These are phyloP conservation scores for Cryptococcus hybrid DNA, from an alignment of 1,284 basidiomycete genomes.

Conservation along the genomic window DNA sequence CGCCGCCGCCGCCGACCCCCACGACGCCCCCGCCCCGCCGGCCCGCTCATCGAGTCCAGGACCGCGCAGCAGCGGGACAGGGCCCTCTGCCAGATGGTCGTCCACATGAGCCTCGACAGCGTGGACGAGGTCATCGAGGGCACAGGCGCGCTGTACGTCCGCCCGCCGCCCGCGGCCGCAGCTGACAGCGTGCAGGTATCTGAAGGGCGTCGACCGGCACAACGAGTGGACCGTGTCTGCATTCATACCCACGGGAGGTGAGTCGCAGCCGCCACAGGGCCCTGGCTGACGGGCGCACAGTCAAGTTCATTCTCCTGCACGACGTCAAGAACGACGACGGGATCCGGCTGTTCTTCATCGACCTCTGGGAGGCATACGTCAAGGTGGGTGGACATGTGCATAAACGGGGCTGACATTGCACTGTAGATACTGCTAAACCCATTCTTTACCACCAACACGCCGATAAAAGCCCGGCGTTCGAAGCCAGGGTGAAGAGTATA, in stretches of 20 bases:
- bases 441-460: conserved; percentile 84
- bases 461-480: conserved; percentile 76
- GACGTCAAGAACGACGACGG: conserved; percentile 95
- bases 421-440: conserved; percentile 80
- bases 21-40: conserved; percentile 1
- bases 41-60: conserved; percentile 24
- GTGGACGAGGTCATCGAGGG: conserved; percentile 87
- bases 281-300: conserved; percentile 14
- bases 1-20: conserved; percentile 27
- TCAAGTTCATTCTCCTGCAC: conserved; percentile 84
- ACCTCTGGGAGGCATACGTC: conserved; percentile 92
- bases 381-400: conserved; percentile 61
- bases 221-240: conserved; percentile 97
- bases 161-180: neutral
- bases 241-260: conserved; percentile 89
- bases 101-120: conserved; percentile 85
- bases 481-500: conserved; percentile 74
- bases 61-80: conserved; percentile 69
- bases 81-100: conserved; percentile 85
- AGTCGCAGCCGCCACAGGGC: conserved; percentile 41
- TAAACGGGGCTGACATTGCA: neutral
- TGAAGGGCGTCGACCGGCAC: conserved; percentile 89
- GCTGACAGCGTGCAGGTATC: conserved; percentile 63
- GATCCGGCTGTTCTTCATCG: conserved; percentile 82
- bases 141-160: conserved; percentile 75